Base-by-base conservation (phyloP, 345 rosid genomes). In the Brassica incana region DNA sequence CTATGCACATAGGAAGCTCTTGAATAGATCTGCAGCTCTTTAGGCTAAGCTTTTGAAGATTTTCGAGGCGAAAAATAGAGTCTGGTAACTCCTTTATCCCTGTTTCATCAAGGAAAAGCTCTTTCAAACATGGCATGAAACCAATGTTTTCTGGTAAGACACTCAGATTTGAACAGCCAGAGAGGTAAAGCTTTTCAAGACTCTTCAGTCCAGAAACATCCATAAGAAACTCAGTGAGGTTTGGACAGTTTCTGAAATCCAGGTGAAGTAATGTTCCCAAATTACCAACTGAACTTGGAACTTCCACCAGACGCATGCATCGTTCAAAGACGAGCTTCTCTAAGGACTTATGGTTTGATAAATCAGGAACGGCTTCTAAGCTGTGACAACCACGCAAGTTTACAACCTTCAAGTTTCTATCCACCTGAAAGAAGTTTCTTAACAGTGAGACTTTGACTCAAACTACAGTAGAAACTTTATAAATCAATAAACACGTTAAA, bases 41-140 rank as follows among this genome's bases (percentile, higher is more conserved):
- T 50, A 81, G 61, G 43, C 84, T 77, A 59, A 81, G 78, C 52
- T 65, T 81, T 38, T 48, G 16, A 48, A 81, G 81, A 0, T 66
- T 61, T 50, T 50, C 2, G 0, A 81, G 84, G 11, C 12, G 48
- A 1, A 0, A 12, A 2, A 77, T 72, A 0, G 84, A 77, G 15
- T 35, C 74, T 2, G 84, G 84, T 52, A 81, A 9, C 7, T 50
- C 36, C 11, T 25, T 67, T 72, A 81, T 72, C 5, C 61, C 70
- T 50, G 84, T 72, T 48, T 30, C 78, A 72, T 81, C 84, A 43
- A 81, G 65, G 36, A 81, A 78, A 36, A 81, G 84, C 78, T 77
- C 71, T 77, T 72, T 68, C 66, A 81, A 61, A 1, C 67, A 10
- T 60, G 16, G 0, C 78, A 81, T 71, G 23, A 8, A 66, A 62